Percentiles rank a stretch among this genome's conserved stretches.
phyloP scores from a whole-genome alignment of 148 eudicot species.

The Rhododendron ferrugineum region DNA sequence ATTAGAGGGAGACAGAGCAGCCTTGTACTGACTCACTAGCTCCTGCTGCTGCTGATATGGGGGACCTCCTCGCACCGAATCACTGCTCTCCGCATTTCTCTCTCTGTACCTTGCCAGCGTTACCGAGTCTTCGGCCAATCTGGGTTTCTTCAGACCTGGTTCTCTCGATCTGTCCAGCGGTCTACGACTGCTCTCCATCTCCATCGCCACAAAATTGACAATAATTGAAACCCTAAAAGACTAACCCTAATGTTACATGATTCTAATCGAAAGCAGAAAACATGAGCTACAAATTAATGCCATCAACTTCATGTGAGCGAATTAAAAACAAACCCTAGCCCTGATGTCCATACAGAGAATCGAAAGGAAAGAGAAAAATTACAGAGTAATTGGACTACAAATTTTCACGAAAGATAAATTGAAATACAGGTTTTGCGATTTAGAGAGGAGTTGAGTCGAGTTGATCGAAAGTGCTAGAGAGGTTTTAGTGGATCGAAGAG shows the following conservation, averaged over 20 bases:
- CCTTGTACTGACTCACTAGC: constrained; percentile 76
- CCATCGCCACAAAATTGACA: constrained; percentile 22
- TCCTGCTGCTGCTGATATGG: constrained; percentile 29
- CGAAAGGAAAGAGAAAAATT: neutral
- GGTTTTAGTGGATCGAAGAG: neutral
- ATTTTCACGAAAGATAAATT: neutral
- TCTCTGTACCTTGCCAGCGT: constrained; percentile 2
- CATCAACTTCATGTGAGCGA: neutral
- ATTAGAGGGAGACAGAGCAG: constrained; percentile 39
- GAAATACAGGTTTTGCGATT: neutral
- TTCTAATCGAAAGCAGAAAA: neutral
- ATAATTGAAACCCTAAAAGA: neutral
- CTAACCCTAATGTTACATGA: constrained; percentile 27
- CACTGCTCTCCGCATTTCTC: constrained; percentile 35
- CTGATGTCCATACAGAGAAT: neutral
- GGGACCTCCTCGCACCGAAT: constrained; percentile 42
- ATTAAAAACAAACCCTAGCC: neutral
- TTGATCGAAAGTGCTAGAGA: neutral
- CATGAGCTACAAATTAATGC: neutral
- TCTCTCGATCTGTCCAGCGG: constrained; percentile 65
- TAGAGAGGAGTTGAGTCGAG: neutral
- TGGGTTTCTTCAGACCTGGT: constrained; percentile 54
- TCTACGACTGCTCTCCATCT: constrained; percentile 79
- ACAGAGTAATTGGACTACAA: neutral
- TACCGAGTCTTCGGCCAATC: constrained; percentile 43